Base-by-base conservation (phyloP, 2,329 filamentous ascomycete genomes). In the Trichoderma atrobrunneum region DNA sequence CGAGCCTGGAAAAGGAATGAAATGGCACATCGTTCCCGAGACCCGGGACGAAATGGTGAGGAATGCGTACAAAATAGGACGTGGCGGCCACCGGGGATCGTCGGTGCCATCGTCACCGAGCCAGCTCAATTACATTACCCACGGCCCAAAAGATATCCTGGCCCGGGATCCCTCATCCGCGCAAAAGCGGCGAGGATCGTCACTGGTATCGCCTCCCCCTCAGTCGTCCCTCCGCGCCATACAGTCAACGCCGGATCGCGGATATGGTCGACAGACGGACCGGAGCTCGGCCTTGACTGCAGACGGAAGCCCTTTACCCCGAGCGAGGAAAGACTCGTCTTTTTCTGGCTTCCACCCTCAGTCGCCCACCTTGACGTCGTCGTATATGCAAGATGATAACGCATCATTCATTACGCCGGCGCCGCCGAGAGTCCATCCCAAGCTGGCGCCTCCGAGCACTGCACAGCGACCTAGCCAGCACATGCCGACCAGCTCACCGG, bases 1-100 rank as follows among this genome's bases (percentile, higher is more conserved):
- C 76, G 96, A 99, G 80, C 96, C 96, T 26, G 96, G 96, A 14
- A 99, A 99, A 81, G 96, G 96, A 32, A 98, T 98, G 94, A 98
- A 98, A 80, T 99, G 96, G 96, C 93, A 95, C 81, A 95, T 99
- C 78, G 90, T 93, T 5, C 88, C 93, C 1, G 93, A 97, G 74
- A 88, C 91, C 75, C 90, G 92, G 63, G 93, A 98, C 21, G 95
- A 97, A 68, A 97, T 98, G 85, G 88, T 94, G 73, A 92, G 92
- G 79, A 93, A 92, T 76, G 88, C 88, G 2, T 88, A 85, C 76
- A 86, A 87, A 70, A 87, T 89, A 21, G 89, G 89, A 21, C 85
- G 88, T 60, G 89, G 90, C 64, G 89, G 89, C 5, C 89, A 91
- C 75, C 85, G 90, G 73, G 90, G 90, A 72, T 92, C 90, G 30